These are phyloP conservation scores for Pinus tabuliformis DNA, from an alignment of 75 land plant genomes.

Conservation along the genomic window DNA sequence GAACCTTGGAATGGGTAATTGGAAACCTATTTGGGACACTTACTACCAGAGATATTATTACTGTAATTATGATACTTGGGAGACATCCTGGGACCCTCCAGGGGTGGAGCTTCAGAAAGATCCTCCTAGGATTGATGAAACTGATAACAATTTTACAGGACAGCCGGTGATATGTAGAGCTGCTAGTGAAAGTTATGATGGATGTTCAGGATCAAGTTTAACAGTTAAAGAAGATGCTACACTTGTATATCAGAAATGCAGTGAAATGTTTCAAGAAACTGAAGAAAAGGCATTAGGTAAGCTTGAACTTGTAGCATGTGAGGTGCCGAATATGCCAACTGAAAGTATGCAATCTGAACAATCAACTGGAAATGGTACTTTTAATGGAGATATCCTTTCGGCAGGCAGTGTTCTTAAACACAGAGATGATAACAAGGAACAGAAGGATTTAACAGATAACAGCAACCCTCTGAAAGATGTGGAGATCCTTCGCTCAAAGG, in stretches of 20 bases:
- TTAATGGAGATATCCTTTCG: background rate
- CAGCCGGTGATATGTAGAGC: background rate
- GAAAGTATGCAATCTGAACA: background rate
- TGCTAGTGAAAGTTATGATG: background rate
- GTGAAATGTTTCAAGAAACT: background rate
- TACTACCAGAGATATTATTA: slow-evolving; percentile 64
- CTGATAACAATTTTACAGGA: background rate
- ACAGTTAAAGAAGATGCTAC: background rate
- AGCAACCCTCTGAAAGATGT: background rate
- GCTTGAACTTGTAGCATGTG: background rate
- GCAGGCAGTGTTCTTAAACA: background rate
- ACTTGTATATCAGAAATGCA: background rate
- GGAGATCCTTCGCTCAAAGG: background rate
- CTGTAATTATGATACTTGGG: slow-evolving; percentile 51
- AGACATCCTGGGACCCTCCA: slow-evolving; percentile 68
- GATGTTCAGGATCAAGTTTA: background rate
- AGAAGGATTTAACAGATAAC: background rate
- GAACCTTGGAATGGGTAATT: slow-evolving; percentile 23
- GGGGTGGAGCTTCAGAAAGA: slow-evolving; percentile 35
- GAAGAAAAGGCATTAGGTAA: background rate
- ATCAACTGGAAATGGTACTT: background rate
- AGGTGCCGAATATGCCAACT: background rate
- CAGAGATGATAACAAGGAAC: background rate
- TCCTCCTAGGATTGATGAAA: background rate
- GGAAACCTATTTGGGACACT: slow-evolving; percentile 77